Evolutionary conservation across 352 stramenopile species (phyloP), one percentile per base, ranked within the genome.

Genomic region (Globisporangium solare): DNA sequence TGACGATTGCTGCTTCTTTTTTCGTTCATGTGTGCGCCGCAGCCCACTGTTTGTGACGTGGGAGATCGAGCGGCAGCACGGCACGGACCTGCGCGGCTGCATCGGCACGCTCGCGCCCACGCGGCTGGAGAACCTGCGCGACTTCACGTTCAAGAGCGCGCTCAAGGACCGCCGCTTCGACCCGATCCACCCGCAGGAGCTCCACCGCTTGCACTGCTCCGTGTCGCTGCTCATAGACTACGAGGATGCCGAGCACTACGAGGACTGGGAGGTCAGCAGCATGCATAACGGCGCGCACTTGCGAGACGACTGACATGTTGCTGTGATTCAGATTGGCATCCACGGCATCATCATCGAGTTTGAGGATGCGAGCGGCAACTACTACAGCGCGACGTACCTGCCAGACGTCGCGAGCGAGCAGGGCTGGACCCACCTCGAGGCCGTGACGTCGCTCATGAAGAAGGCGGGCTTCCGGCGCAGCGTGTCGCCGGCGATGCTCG

Each of bases 311-410:
- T 24, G 10, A 45, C 20, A 42, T 31, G 14, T 31, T 3, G 21
- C 27, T 51, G 27, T 47, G 18, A n/a, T 14, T 22, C 22, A 89
- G 79, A 74, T 89, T 39, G 83, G 76, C 49, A 74, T 74, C 13
- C 81, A 93, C 45, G 83, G 83, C 41, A 90, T 93, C 58, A 86
- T 90, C 61, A 88, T 93, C 64, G 75, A 88, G 52, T 90, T 93
- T 58, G 68, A 53, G 24, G 83, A 91, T 60, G 58, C 58, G 10
- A 60, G 63, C 31, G 72, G 74, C 20, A 60, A 69, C 32, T 61
- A 68, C 37, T 91, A 86, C 64, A 88, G 69, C 66, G 83, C 77
- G 35, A 93, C 83, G 46, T 93, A 92, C 57, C 66, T 93, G 48
- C 83, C 83, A 2, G 79, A 91, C 54, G 79, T 93, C 15, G 81